phyloP scores from a whole-genome alignment of 2,329 filamentous ascomycete species.

The Xylariaceae sp. region DNA sequence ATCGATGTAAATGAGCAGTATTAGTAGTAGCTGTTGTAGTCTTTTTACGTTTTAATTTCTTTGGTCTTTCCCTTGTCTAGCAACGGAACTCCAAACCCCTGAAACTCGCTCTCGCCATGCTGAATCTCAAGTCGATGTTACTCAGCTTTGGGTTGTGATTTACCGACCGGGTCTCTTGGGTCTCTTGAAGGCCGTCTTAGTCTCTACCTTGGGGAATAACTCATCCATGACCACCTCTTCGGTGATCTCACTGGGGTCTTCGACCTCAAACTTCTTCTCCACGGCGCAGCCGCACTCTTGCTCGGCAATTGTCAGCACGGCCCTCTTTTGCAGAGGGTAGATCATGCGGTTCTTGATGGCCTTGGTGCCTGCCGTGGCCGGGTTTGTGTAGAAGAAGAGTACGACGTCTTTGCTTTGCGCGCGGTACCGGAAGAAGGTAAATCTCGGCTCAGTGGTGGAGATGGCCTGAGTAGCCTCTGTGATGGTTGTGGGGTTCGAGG shows the following conservation, averaged over 20 bases:
- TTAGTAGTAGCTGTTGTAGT: not conserved
- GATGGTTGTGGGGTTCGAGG: slow-evolving; percentile 49
- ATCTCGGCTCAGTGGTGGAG: slow-evolving; percentile 64
- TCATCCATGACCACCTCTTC: slow-evolving; percentile 61
- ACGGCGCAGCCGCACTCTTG: slow-evolving; percentile 59
- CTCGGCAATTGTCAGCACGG: slow-evolving; percentile 62
- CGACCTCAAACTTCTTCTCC: slow-evolving; percentile 65
- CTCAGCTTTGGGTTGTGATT: not conserved
- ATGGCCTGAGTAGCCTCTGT: slow-evolving; percentile 55
- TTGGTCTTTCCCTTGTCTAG: slow-evolving; percentile 1
- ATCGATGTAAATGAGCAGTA: not conserved
- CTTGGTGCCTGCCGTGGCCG: slow-evolving; percentile 54
- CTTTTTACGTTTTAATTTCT: not conserved
- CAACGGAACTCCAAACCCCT: not conserved
- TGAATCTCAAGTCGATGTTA: not conserved
- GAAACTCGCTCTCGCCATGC: not conserved
- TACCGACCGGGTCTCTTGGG: slow-evolving; percentile 72
- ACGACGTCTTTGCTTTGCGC: slow-evolving; percentile 51
- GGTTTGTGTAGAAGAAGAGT: slow-evolving; percentile 80
- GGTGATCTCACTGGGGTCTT: slow-evolving; percentile 65
- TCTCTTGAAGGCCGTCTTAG: slow-evolving; percentile 65
- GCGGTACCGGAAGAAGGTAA: slow-evolving; percentile 68
- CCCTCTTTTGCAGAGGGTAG: slow-evolving; percentile 67
- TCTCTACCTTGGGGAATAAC: slow-evolving; percentile 61
- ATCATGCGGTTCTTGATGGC: slow-evolving; percentile 80